Evolutionary conservation across 2,329 filamentous ascomycete genomes (phyloP).

Genomic region (Aspergillus carbonarius): DNA sequence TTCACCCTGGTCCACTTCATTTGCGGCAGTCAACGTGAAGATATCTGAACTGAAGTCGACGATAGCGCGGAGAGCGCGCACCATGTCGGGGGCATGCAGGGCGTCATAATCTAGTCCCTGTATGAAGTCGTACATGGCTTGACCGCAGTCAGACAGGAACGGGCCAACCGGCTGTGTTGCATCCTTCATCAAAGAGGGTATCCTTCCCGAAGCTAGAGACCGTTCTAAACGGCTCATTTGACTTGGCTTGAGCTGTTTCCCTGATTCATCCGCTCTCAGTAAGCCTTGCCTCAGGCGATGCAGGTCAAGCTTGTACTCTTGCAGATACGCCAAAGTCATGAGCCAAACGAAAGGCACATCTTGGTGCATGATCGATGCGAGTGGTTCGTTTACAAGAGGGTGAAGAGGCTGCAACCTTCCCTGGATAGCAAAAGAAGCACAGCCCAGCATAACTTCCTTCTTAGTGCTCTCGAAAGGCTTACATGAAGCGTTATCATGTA

Average conservation of each 20-base stretch:
- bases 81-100: constrained; percentile 25
- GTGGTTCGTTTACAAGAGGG: constrained; percentile 42
- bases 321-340: constrained; percentile 33
- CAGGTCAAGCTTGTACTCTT: constrained; percentile 39
- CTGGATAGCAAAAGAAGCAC: constrained; percentile 26
- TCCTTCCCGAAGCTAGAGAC: constrained; percentile 42
- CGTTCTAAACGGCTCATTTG: constrained; percentile 44
- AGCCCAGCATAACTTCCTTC: constrained; percentile 24
- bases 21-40: constrained; percentile 41
- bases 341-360: constrained; percentile 24
- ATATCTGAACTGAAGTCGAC: constrained; percentile 52
- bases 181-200: constrained; percentile 43
- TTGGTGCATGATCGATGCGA: constrained; percentile 28
- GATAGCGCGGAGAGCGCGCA: constrained; percentile 32
- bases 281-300: constrained; percentile 36
- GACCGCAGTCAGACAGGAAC: constrained; percentile 41
- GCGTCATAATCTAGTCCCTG: constrained; percentile 28
- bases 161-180: constrained; percentile 40
- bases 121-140: constrained; percentile 36
- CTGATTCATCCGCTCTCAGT: constrained; percentile 31
- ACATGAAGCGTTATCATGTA: constrained; percentile 33
- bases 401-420: constrained; percentile 36
- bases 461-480: constrained; percentile 25
- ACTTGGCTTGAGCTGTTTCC: constrained; percentile 39
- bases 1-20: constrained; percentile 51